phyloP scores from a whole-genome alignment of 805 yeast genomes.

The Wickerhamomyces ciferrii region DNA sequence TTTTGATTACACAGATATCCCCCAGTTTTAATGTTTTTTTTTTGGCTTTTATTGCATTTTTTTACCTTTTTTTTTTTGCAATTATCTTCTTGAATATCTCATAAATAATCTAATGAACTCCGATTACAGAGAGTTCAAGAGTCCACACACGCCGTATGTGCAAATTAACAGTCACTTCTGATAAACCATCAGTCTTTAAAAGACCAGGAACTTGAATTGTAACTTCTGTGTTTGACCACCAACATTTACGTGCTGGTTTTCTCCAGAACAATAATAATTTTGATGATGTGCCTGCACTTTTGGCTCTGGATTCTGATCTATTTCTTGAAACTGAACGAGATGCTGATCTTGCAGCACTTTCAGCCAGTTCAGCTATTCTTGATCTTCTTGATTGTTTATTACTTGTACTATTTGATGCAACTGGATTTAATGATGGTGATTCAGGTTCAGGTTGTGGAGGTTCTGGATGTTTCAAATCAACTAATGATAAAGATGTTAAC shows the following conservation, averaged over 20 bases:
- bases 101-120: slow-evolving; percentile 43
- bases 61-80: not conserved
- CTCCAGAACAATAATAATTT: slow-evolving; percentile 91
- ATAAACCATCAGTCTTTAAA: slow-evolving; percentile 22
- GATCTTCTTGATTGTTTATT: slow-evolving; percentile 41
- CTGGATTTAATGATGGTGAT: slow-evolving; percentile 36
- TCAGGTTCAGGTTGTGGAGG: slow-evolving; percentile 17
- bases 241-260: slow-evolving; percentile 96
- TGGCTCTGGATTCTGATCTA: slow-evolving; percentile 32
- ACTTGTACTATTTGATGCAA: slow-evolving; percentile 27
- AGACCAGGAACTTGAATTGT: slow-evolving; percentile 34
- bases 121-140: slow-evolving; percentile 83
- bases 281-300: slow-evolving; percentile 35
- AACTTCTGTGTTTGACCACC: slow-evolving; percentile 80
- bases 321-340: slow-evolving; percentile 51
- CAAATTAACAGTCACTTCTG: slow-evolving; percentile 49
- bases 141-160: slow-evolving; percentile 97
- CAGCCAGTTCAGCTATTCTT: slow-evolving; percentile 58
- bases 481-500: slow-evolving; percentile 76
- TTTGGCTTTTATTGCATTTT: too few relatives aligned
- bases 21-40: too few relatives aligned
- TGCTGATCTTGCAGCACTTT: slow-evolving; percentile 46
- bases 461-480: slow-evolving; percentile 41
- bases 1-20: too few relatives aligned
- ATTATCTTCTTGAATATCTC: too few relatives aligned